phyloP scores from a whole-genome alignment of 2,329 filamentous ascomycete genomes.

The Aspergillus puulaauensis region DNA sequence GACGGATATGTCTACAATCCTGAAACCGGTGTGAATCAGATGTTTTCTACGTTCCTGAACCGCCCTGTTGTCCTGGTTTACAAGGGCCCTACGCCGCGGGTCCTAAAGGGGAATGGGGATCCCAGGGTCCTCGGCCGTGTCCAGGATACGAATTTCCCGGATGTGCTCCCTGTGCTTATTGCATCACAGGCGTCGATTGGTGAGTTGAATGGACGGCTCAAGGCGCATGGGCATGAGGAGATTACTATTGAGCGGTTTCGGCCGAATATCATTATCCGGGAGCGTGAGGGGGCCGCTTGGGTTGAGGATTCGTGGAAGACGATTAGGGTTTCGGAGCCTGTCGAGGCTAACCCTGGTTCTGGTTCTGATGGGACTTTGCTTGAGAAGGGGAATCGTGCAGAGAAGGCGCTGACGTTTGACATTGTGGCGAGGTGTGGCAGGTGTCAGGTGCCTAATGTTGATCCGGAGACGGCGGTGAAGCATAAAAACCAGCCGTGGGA shows the following conservation, averaged over 20 bases:
- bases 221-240: conserved; percentile 40
- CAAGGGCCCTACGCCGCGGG: conserved; percentile 59
- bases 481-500: conserved; percentile 62
- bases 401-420: conserved; percentile 49
- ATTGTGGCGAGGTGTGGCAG: conserved; percentile 60
- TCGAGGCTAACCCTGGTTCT: background rate
- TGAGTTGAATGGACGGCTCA: conserved; percentile 58
- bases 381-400: background rate
- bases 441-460: conserved; percentile 65
- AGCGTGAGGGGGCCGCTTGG: conserved; percentile 52
- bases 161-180: conserved; percentile 58
- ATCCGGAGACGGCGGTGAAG: conserved; percentile 61
- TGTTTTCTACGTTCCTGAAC: conserved; percentile 58
- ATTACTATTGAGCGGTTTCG: conserved; percentile 63
- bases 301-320: conserved; percentile 64
- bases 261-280: conserved; percentile 62
- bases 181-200: conserved; percentile 56
- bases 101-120: conserved; percentile 57
- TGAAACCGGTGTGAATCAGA: conserved; percentile 45
- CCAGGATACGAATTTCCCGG: conserved; percentile 58
- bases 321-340: conserved; percentile 37
- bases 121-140: conserved; percentile 54
- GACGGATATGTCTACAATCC: conserved; percentile 57
- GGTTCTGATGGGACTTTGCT: background rate
- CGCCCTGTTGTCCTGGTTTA: conserved; percentile 59